Conservation (phyloP, 1,139 yeast species). For the Blastobotrys persicus region DNA sequence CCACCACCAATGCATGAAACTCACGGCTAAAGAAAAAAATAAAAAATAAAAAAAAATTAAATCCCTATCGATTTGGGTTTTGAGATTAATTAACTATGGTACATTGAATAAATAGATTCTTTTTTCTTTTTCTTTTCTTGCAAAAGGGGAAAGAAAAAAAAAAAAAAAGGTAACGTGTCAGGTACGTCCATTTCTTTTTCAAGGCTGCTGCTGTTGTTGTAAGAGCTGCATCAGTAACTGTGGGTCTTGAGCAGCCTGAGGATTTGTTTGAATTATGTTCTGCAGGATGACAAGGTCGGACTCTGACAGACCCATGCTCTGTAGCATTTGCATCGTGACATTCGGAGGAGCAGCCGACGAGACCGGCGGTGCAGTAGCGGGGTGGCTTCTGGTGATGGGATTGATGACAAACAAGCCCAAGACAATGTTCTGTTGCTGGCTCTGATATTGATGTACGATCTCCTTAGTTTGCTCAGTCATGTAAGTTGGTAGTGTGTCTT, state of each 20-base stretch:
- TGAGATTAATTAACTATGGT: neutral
- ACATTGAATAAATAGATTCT: neutral
- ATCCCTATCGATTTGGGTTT: neutral
- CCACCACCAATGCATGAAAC: neutral
- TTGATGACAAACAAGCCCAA: constrained; percentile 26
- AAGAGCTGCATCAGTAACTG: constrained; percentile 29
- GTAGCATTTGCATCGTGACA: constrained; percentile 6
- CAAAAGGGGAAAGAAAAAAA: neutral
- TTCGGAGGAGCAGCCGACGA: constrained; percentile 3
- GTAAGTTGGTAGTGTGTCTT: constrained; percentile 33
- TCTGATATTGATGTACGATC: neutral
- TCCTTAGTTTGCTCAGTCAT: constrained; percentile 5
- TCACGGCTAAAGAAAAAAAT: too few relatives aligned
- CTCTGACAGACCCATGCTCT: constrained; percentile 28
- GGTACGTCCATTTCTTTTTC: too few relatives aligned
- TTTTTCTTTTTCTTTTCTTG: too few relatives aligned
- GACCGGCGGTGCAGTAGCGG: constrained; percentile 8
- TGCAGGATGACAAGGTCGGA: constrained; percentile 29
- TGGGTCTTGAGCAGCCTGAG: constrained; percentile 33
- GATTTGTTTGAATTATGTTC: constrained; percentile 26
- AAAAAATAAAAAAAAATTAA: too few relatives aligned
- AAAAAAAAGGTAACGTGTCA: constrained; percentile 14
- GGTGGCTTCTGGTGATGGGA: constrained; percentile 6
- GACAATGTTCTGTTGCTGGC: constrained; percentile 15
- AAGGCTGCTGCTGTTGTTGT: constrained; percentile 23